Base-by-base conservation (phyloP, 768 basidiomycete genomes). In the Trametes meyenii region DNA sequence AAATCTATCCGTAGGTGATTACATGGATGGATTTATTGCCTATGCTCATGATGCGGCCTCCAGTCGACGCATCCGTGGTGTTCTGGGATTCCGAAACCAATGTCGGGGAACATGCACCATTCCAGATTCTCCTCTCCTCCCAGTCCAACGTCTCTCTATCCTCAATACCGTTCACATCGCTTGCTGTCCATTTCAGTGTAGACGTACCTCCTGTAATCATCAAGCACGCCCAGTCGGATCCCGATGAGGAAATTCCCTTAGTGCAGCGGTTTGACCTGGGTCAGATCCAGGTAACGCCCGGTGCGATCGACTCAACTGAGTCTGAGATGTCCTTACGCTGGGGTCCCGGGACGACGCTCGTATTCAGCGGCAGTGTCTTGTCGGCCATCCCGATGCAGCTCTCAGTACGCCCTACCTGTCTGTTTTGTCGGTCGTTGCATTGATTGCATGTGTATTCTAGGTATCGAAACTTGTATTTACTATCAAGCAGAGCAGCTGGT, bases 1-100 rank as follows among this genome's bases (percentile, higher is more conserved):
- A 79, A 81, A 46, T 82, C 86, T 0, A 82, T 90, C 14, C 78
- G 89, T 91, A 72, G 57, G 86, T 72, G 3, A 29, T 1, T 19
- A 12, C 5, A 1, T 3, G 2, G 2, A 21, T 24, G 23, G 11
- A n/a, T 5, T 33, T 6, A 5, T 11, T 5, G 19, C 10, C 12
- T 3, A 12, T 23, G 38, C 36, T 40, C 8, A 52, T 13, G 11
- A 16, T 45, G 48, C n/a, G 59, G 39, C 61, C 45, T 14, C 13
- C 60, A 95, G 94, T 95, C 61, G 78, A 85, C 39, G 81, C 85
- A 0, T 78, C 76, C 33, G 75, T 87, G 3, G 79, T 86, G 0
- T 98, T 97, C 72, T 95, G 92, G 89, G 71, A 79, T 8, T 62
- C 81, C 0, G 81, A 85, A 59, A 83, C 85, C 24, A 79, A 81